Conservation (phyloP, 371 early-diverging fungal genomes). For the Mucor sp. region DNA sequence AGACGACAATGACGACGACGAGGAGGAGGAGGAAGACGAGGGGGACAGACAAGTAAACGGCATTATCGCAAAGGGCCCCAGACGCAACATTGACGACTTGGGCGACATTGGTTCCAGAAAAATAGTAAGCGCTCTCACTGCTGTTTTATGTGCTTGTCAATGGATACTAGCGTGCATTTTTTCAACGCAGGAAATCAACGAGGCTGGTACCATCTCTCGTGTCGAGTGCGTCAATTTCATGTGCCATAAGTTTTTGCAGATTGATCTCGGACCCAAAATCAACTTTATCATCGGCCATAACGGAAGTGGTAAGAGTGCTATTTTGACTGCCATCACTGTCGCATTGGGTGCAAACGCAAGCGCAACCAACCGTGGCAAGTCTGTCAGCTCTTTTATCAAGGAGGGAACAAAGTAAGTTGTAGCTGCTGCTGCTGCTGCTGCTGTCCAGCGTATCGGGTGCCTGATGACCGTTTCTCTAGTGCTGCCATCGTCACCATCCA, state of each 20-base stretch:
- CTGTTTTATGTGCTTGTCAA: neutral
- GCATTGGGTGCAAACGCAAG: slow-evolving; percentile 91
- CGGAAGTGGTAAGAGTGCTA: slow-evolving; percentile 96
- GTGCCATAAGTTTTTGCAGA: slow-evolving; percentile 85
- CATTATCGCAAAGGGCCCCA: neutral
- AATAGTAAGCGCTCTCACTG: neutral
- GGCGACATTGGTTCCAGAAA: neutral
- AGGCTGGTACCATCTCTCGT: slow-evolving; percentile 76
- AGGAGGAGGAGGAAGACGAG: neutral
- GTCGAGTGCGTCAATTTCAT: slow-evolving; percentile 91
- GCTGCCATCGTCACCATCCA: slow-evolving; percentile 68
- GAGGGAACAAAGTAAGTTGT: slow-evolving; percentile 72
- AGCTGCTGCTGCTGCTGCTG: no score
- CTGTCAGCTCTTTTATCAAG: slow-evolving; percentile 77
- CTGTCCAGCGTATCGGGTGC: neutral
- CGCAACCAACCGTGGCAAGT: slow-evolving; percentile 85
- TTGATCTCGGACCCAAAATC: slow-evolving; percentile 84
- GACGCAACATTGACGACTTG: neutral
- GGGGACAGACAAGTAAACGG: no score
- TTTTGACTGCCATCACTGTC: slow-evolving; percentile 88
- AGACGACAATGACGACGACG: slow-evolving; percentile 1
- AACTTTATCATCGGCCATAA: slow-evolving; percentile 97
- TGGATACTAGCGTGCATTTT: no score
- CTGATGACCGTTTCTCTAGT: slow-evolving; percentile 22
- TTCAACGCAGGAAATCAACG: slow-evolving; percentile 23